A percentile compares a stretch with the other conserved stretches of the same genome.
Conservation (phyloP, 345 rosid species). For the Citrus reticulata region DNA sequence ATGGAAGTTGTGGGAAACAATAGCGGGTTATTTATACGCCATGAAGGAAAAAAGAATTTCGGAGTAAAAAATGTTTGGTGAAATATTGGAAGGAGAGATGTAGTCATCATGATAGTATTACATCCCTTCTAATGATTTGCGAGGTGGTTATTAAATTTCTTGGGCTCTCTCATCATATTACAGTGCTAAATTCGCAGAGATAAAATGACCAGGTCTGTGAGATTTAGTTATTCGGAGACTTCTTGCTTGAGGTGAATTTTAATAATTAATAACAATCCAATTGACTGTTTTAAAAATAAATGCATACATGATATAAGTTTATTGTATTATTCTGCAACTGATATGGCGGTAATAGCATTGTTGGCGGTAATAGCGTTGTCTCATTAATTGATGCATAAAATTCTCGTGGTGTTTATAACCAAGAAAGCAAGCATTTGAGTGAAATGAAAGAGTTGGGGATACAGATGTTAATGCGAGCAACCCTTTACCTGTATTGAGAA, state of each 20-base stretch:
- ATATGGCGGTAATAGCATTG: too few species aligned
- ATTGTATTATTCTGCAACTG: too few species aligned
- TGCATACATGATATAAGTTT: too few species aligned
- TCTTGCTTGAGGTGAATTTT: background rate
- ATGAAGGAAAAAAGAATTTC: slow-evolving; percentile 12
- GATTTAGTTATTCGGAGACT: background rate
- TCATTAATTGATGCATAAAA: background rate
- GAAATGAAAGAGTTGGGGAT: slow-evolving; percentile 2
- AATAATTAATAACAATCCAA: background rate
- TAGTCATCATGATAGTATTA: slow-evolving; percentile 39
- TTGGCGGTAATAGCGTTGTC: background rate
- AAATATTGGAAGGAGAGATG: slow-evolving; percentile 48
- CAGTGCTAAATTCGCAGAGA: background rate
- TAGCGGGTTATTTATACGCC: slow-evolving; percentile 21
- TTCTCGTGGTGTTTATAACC: background rate
- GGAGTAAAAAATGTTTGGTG: slow-evolving; percentile 40
- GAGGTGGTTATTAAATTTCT: background rate
- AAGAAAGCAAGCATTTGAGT: background rate
- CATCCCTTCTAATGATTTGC: slow-evolving; percentile 48
- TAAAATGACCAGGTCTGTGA: background rate
- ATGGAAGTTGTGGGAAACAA: slow-evolving; percentile 21
- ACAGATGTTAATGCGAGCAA: background rate
- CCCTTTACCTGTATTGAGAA: slow-evolving; percentile 18
- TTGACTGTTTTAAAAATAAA: too few species aligned
- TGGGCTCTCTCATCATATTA: background rate